These are phyloP conservation scores for Phytophthora sojae DNA, from an alignment of 352 stramenopile species.

Conservation along the genomic window DNA sequence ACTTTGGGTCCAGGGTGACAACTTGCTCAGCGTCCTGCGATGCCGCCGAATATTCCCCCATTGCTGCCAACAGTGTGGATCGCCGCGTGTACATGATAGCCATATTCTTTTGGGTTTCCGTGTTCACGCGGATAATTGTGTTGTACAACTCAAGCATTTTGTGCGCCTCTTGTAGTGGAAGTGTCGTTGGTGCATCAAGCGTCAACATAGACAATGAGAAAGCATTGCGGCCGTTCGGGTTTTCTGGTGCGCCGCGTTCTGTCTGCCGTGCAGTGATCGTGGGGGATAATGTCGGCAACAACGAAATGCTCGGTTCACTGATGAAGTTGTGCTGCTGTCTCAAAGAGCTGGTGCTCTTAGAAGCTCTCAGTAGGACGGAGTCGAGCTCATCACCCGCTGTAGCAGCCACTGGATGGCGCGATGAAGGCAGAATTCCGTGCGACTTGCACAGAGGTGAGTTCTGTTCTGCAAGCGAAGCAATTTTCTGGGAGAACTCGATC, in stretches of 20 bases:
- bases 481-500: slow-evolving; percentile 35
- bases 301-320: slow-evolving; percentile 26
- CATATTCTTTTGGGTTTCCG: slow-evolving; percentile 63
- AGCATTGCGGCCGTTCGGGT: slow-evolving; percentile 15
- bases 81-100: slow-evolving; percentile 61
- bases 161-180: slow-evolving; percentile 30
- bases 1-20: slow-evolving; percentile 55
- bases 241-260: slow-evolving; percentile 11
- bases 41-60: slow-evolving; percentile 55
- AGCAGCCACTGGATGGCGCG: neutral
- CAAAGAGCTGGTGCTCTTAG: slow-evolving; percentile 40
- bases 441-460: slow-evolving; percentile 23
- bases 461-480: slow-evolving; percentile 19
- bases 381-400: slow-evolving; percentile 25
- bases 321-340: slow-evolving; percentile 41
- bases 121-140: slow-evolving; percentile 68
- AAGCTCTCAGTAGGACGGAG: slow-evolving; percentile 42
- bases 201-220: slow-evolving; percentile 32
- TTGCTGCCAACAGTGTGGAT: slow-evolving; percentile 64
- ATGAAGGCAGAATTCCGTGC: slow-evolving; percentile 11
- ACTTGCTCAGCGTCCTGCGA: slow-evolving; percentile 63
- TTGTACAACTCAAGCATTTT: slow-evolving; percentile 72
- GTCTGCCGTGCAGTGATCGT: slow-evolving; percentile 11
- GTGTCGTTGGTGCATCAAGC: slow-evolving; percentile 33
- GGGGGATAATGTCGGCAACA: slow-evolving; percentile 31